phyloP scores from a whole-genome alignment of 805 yeast genomes.

The Torulaspora franciscae region DNA sequence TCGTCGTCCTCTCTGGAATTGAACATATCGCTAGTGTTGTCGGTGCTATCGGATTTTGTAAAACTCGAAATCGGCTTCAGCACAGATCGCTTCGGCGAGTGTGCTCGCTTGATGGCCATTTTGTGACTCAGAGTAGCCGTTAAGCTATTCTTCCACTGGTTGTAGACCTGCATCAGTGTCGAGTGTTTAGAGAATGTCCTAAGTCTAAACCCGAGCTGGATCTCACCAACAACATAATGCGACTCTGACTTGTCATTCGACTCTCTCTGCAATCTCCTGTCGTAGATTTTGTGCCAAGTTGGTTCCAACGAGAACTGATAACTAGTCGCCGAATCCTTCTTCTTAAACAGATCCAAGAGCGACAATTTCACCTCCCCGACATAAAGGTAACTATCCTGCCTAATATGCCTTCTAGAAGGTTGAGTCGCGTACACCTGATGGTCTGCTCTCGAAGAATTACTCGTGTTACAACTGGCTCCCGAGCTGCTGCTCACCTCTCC shows the following conservation, averaged over 20 bases:
- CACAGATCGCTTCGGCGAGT: not conserved
- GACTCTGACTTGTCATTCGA: conserved; percentile 9
- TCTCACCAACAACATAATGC: conserved; percentile 23
- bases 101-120: conserved; percentile 3
- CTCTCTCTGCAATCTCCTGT: conserved; percentile 18
- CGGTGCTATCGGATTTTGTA: not conserved
- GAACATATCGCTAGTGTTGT: not conserved
- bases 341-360: conserved; percentile 26
- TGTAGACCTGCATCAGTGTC: conserved; percentile 23
- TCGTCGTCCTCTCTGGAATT: conserved; percentile 10
- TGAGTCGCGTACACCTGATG: not conserved
- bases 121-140: conserved; percentile 8
- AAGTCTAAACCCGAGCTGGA: conserved; percentile 24
- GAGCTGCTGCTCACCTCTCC: conserved; percentile 1
- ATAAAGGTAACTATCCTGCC: conserved; percentile 22
- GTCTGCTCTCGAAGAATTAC: not conserved
- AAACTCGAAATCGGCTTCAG: not conserved
- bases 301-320: conserved; percentile 20
- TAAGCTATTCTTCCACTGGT: conserved; percentile 21
- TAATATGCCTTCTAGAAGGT: not conserved
- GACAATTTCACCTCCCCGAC: conserved; percentile 33
- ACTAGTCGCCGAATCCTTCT: conserved; percentile 15
- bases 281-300: conserved; percentile 29
- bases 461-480: not conserved
- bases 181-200: conserved; percentile 15